A percentile compares a stretch with the other conserved stretches of the same genome.
Conservation (phyloP, 768 basidiomycete genomes). For the Leccinum barrowsii region DNA sequence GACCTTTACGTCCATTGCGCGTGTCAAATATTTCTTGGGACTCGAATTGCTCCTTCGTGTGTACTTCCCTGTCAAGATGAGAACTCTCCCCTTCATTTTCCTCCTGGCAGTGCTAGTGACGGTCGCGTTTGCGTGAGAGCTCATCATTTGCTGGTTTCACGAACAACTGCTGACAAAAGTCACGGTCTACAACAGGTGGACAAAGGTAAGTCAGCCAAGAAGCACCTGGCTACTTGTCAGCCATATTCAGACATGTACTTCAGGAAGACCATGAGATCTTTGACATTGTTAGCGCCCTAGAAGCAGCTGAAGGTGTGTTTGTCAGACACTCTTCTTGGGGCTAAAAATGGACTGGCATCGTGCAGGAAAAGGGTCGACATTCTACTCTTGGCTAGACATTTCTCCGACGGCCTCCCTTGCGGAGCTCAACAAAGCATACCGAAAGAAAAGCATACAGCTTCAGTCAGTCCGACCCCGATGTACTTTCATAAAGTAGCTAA, state of each 20-base stretch:
- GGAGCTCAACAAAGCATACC: slow-evolving; percentile 87
- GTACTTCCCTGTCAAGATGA: slow-evolving; percentile 38
- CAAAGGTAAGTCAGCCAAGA: slow-evolving; percentile 46
- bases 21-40: background rate
- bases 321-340: background rate
- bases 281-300: slow-evolving; percentile 80
- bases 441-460: slow-evolving; percentile 83
- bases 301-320: slow-evolving; percentile 69
- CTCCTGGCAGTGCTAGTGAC: slow-evolving; percentile 52
- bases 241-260: slow-evolving; percentile 4
- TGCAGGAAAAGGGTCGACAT: slow-evolving; percentile 82
- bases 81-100: slow-evolving; percentile 41
- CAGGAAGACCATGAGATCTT: slow-evolving; percentile 97
- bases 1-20: background rate
- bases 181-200: slow-evolving; percentile 50
- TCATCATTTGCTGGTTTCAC: background rate
- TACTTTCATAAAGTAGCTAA: slow-evolving; percentile 3
- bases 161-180: background rate
- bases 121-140: slow-evolving; percentile 56
- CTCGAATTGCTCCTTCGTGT: background rate
- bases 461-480: slow-evolving; percentile 58
- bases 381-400: slow-evolving; percentile 92
- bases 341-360: slow-evolving; percentile 1
- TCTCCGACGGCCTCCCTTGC: slow-evolving; percentile 64
- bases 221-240: slow-evolving; percentile 1